Base-by-base conservation (phyloP, 192 early-diverging fungal species). In the Funneliformis mosseae region DNA sequence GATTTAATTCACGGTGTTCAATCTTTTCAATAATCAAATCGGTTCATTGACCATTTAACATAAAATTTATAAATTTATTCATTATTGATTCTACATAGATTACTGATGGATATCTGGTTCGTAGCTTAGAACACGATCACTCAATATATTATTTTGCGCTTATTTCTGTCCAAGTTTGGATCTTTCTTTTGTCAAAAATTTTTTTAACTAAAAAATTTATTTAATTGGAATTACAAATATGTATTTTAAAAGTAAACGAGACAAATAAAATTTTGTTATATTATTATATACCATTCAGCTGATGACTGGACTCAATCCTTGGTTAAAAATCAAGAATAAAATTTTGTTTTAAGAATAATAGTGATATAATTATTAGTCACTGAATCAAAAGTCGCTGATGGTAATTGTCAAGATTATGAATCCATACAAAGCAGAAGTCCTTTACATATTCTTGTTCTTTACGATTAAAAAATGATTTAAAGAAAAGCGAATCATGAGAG, bases 281-380 rank as follows among this genome's bases (percentile, higher is more conserved):
- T 33, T 33, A 33, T n/a, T 33, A 33, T 64, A 70, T 87, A 86
- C 70, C 80, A 83, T 82, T 96, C 89, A 27, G 94, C 94, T 62
- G 92, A 93, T 80, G 97, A 87, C 77, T 93, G 92, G 80, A 90
- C 89, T 46, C 96, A 96, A 77, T 93, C 86, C 77, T 93, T 89
- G 68, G 91, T 83, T 59, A n/a, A n/a, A 93, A 84, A 82, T 94
- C 92, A 72, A 99, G 78, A 33, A 83, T 83, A 99, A 89, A 98
- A 97, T 86, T 96, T 90, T 88, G 96, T 98, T 83, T 96, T 93
- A 82, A 96, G 92, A 38, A 95, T 89, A 38, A 97, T 96, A 12
- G 93, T 86, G 39, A 98, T 91, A 84, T 97, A 94, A 82, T 92
- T 89, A 89, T 97, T 94, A 71, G 85, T 82, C 4, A 81, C 77